Base-by-base conservation (phyloP, 805 yeast genomes). In the Isabelozyma pseudorhagii region DNA sequence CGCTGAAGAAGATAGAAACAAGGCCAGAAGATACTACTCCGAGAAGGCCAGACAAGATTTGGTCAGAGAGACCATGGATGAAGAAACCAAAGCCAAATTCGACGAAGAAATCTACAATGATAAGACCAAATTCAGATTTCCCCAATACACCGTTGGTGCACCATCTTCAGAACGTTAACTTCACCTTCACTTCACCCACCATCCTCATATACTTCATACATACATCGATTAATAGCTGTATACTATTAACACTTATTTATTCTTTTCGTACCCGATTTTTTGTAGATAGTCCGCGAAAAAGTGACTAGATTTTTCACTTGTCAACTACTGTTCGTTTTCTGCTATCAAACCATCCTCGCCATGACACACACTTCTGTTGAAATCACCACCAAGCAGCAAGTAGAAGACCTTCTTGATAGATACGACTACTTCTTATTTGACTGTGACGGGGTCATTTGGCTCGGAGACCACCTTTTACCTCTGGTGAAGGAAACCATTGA, bases 401-500 rank as follows among this genome's bases (percentile, higher is more conserved):
- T 80, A 4, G 68, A 78, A 46, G 61, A 69, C 7, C 70, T 94
- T 44, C 68, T 94, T 8, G 80, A 78, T 55, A 63, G 75, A 46
- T 87, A 86, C 65, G 97, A 91, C 63, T 90, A 89, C 51, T 93
- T 92, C 60, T 72, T 94, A 56, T 94, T 94, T 64, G 99, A 94
- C 62, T 94, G 99, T 72, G 99, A 94, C 64, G 99, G 99, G 31
- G 99, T 94, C 4, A 75, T 94, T 51, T 94, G 99, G 99, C 71
- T 87, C 45, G 98, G 98, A 2, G 83, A 81, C 53, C 88, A 84
- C 55, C 68, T 89, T 21, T 75, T 94, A 44, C 97, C 97, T 6
- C 72, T 80, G 14, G 87, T 89, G 1, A 77, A 74, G 10, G 97
- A 94, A 64, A 87, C 97, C 0, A 67, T 94, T 40, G 75, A 77